These are phyloP conservation scores for Russula brevipes DNA, from an alignment of 768 basidiomycete genomes.

Conservation along the genomic window DNA sequence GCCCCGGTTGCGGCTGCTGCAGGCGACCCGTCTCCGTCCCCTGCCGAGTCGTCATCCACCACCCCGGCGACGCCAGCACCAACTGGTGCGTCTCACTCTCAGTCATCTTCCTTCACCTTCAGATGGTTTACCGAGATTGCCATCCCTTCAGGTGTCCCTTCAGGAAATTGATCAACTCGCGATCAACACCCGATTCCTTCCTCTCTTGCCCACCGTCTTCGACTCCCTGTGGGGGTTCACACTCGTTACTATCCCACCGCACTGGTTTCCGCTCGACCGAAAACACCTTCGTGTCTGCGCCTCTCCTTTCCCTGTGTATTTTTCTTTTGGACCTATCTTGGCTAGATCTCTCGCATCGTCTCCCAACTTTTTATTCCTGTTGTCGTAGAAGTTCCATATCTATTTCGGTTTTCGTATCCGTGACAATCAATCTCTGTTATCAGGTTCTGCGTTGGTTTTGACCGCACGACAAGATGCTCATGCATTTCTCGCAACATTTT, in stretches of 20 bases:
- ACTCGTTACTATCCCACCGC: neutral
- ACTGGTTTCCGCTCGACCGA: neutral
- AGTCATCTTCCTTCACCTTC: neutral
- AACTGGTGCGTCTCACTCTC: neutral
- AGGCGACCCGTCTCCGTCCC: no score
- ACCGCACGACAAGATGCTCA: no score
- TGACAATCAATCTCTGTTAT: no score
- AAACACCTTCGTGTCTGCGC: neutral
- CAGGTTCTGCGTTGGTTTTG: no score
- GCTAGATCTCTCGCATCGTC: neutral
- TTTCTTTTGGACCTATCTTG: neutral
- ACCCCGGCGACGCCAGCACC: neutral
- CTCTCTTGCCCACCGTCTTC: neutral
- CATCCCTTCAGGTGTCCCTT: neutral
- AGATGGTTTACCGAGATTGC: neutral
- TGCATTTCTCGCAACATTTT: neutral
- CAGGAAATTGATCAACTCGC: neutral
- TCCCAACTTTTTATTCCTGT: neutral
- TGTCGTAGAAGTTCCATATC: neutral
- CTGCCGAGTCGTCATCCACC: neutral
- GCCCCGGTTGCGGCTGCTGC: no score
- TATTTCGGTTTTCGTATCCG: no score
- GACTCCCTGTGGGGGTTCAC: neutral
- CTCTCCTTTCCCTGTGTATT: neutral
- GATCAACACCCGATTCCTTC: neutral